These are phyloP conservation scores for Sporothrix mexicana DNA, from an alignment of 2,329 filamentous ascomycete species.

Conservation along the genomic window DNA sequence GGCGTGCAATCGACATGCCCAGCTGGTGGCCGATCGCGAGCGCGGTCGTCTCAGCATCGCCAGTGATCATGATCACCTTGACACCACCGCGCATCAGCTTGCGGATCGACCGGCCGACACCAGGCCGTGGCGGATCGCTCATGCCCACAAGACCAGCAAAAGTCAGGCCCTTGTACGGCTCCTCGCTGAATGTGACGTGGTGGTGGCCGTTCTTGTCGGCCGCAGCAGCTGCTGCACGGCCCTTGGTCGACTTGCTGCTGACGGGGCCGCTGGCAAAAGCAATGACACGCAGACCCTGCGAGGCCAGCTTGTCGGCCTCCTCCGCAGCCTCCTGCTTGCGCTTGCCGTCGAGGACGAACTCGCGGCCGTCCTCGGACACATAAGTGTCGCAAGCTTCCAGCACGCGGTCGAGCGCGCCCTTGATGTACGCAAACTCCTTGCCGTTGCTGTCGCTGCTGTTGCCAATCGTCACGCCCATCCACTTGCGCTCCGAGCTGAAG, in stretches of 20 bases:
- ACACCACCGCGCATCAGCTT: conserved; percentile 92
- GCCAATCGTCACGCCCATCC: conserved; percentile 95
- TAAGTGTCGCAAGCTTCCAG: conserved; percentile 89
- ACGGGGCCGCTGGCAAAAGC: conserved; percentile 85
- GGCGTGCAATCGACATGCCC: conserved; percentile 80
- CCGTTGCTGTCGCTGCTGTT: conserved; percentile 61
- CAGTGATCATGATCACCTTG: conserved; percentile 98
- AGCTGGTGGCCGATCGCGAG: conserved; percentile 91
- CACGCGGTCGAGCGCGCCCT: conserved; percentile 89
- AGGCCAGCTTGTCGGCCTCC: conserved; percentile 85
- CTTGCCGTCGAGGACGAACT: conserved; percentile 80
- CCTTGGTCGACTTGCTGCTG: conserved; percentile 48
- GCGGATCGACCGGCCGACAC: conserved; percentile 86
- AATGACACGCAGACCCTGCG: conserved; percentile 86
- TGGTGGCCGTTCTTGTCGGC: conserved; percentile 46
- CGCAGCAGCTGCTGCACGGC: conserved; percentile 54
- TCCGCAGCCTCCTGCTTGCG: conserved; percentile 75
- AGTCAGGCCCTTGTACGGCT: conserved; percentile 79
- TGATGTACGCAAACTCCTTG: conserved; percentile 89
- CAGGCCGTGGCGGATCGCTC: conserved; percentile 92
- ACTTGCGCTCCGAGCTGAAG: conserved; percentile 97
- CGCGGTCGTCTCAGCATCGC: conserved; percentile 92
- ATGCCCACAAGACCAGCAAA: conserved; percentile 96
- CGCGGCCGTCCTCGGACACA: conserved; percentile 81
- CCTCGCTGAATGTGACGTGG: conserved; percentile 61